Percentiles rank a stretch among this genome's conserved stretches.
Evolutionary conservation across 129 eudicot species (phyloP).

Genomic region (Helianthus tuberosus): DNA sequence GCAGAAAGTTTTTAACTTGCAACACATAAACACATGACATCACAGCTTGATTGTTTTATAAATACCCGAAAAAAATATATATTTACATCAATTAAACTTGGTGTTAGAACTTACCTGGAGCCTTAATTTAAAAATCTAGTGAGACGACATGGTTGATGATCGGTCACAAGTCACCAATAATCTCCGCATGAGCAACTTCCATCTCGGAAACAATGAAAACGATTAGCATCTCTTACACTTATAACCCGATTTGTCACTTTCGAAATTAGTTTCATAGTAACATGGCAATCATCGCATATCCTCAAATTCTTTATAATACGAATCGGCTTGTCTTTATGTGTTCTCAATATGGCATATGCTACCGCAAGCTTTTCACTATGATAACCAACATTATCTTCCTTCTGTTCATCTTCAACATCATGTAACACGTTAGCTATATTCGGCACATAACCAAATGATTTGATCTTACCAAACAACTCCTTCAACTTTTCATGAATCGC

Average conservation of each 20-base stretch:
- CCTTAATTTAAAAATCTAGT: background rate
- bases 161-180: slow-evolving; percentile 18
- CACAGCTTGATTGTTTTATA: background rate
- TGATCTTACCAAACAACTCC: slow-evolving; percentile 51
- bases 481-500: slow-evolving; percentile 60
- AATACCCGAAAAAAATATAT: background rate
- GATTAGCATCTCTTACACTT: slow-evolving; percentile 25
- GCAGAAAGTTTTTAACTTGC: background rate
- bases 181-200: slow-evolving; percentile 27
- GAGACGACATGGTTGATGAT: background rate
- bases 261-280: slow-evolving; percentile 50
- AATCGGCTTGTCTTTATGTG: slow-evolving; percentile 54
- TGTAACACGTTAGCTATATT: slow-evolving; percentile 50
- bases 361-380: slow-evolving; percentile 79
- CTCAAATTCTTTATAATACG: slow-evolving; percentile 31
- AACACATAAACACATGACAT: background rate
- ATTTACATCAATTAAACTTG: background rate
- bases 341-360: slow-evolving; percentile 59
- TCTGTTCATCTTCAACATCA: slow-evolving; percentile 75
- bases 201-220: slow-evolving; percentile 30
- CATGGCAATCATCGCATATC: slow-evolving; percentile 50
- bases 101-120: background rate
- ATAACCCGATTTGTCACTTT: slow-evolving; percentile 57
- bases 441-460: slow-evolving; percentile 55
- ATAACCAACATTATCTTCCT: slow-evolving; percentile 52